A percentile compares a stretch with the other conserved stretches of the same genome.
Evolutionary conservation across 768 basidiomycete species (phyloP).

Genomic region (Mycena filopes): DNA sequence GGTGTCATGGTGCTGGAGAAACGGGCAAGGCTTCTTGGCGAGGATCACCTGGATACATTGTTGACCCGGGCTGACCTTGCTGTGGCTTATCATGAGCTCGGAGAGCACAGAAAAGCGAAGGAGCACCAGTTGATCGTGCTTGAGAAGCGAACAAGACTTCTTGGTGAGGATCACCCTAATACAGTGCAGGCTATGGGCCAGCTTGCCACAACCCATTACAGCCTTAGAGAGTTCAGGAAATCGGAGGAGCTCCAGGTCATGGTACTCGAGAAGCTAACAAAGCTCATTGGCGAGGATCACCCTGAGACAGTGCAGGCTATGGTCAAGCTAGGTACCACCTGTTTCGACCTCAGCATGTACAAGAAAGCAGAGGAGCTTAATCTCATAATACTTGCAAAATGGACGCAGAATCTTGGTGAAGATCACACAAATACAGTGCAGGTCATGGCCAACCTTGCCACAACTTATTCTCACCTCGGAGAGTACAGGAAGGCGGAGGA

Average conservation of each 20-base stretch:
- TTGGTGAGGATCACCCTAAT: not conserved
- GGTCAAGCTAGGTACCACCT: no score
- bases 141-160: not conserved
- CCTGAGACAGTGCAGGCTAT: no score
- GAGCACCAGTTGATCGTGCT: not conserved
- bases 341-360: not conserved
- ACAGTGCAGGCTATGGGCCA: constrained; percentile 1
- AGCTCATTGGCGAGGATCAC: no score
- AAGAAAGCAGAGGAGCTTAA: not conserved
- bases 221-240: not conserved
- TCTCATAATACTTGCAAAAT: no score
- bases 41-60: constrained; percentile 1
- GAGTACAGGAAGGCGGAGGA: constrained; percentile 1
- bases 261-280: not conserved
- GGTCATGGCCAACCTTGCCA: constrained; percentile 12
- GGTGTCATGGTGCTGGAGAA: not conserved
- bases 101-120: not conserved
- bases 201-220: not conserved
- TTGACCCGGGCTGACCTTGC: constrained; percentile 4
- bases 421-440: constrained; percentile 4
- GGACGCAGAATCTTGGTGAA: not conserved
- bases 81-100: not conserved
- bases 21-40: not conserved
- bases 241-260: no score
- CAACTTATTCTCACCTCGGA: constrained; percentile 2